Evolutionary conservation across 192 early-diverging fungal species (phyloP).

Genomic region (Allomyces macrogynus): DNA sequence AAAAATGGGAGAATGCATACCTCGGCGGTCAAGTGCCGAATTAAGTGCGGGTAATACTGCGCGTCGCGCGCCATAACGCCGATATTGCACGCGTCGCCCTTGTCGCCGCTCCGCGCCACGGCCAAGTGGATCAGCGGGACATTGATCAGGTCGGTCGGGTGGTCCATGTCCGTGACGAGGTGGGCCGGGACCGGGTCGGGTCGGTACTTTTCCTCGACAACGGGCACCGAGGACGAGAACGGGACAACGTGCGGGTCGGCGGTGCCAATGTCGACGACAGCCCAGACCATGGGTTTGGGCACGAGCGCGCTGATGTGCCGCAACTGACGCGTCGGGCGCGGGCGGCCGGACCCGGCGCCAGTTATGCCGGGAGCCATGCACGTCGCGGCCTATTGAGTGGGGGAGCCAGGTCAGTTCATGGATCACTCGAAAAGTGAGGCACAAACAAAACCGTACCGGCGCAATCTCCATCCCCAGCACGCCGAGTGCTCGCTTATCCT

Average conservation of each 20-base stretch:
- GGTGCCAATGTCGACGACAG: too few species aligned
- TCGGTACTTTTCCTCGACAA: not conserved
- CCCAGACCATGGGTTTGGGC: constrained; percentile 14
- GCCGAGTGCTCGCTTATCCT: constrained; percentile 15
- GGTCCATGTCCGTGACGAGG: constrained; percentile 1
- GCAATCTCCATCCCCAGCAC: constrained; percentile 26
- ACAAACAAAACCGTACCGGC: constrained; percentile 11
- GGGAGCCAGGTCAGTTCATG: too few species aligned
- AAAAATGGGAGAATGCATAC: too few species aligned
- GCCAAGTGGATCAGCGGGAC: constrained; percentile 32
- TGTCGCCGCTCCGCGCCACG: constrained; percentile 43
- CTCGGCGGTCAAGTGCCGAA: constrained; percentile 26
- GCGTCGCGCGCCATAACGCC: constrained; percentile 37
- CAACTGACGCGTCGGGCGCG: constrained; percentile 31
- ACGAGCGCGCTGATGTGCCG: constrained; percentile 37
- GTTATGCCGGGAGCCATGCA: constrained; percentile 36
- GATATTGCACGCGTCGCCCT: constrained; percentile 39
- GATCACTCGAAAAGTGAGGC: too few species aligned
- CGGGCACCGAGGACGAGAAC: too few species aligned
- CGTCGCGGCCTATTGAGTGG: constrained; percentile 29
- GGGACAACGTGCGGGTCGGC: too few species aligned
- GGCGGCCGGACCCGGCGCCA: constrained; percentile 30
- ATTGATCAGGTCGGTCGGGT: constrained; percentile 11
- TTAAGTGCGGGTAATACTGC: constrained; percentile 28
- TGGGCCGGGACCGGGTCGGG: not conserved